A percentile compares a stretch with the other conserved stretches of the same genome.
These are phyloP conservation scores for Fusarium nodosum DNA, from an alignment of 2,329 filamentous ascomycete genomes.

Conservation along the genomic window DNA sequence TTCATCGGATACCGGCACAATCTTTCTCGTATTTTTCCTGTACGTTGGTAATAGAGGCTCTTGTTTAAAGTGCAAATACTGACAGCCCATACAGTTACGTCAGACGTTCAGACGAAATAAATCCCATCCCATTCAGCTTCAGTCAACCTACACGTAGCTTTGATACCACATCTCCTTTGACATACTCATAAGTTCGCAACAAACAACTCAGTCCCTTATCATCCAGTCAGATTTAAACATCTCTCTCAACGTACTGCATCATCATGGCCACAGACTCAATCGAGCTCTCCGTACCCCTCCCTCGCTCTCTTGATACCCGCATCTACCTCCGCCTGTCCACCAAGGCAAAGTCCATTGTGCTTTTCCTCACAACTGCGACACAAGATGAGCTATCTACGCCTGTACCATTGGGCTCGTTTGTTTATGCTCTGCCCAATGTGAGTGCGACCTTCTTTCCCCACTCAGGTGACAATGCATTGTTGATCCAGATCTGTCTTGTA, in stretches of 20 bases:
- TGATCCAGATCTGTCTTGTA: slow-evolving; percentile 48
- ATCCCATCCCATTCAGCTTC: not conserved
- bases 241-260: not conserved
- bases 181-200: not conserved
- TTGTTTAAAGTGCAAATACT: not conserved
- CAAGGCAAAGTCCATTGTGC: slow-evolving; percentile 68
- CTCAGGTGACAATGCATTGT: slow-evolving; percentile 14
- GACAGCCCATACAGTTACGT: slow-evolving; percentile 7
- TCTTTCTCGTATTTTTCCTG: not conserved
- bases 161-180: not conserved
- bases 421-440: slow-evolving; percentile 94
- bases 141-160: not conserved
- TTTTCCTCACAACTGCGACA: slow-evolving; percentile 72
- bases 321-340: slow-evolving; percentile 72
- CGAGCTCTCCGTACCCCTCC: slow-evolving; percentile 71
- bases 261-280: slow-evolving; percentile 48
- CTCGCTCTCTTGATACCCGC: slow-evolving; percentile 70
- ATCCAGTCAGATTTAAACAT: not conserved
- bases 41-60: not conserved
- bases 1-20: not conserved
- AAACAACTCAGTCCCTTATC: not conserved
- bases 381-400: slow-evolving; percentile 65
- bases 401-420: slow-evolving; percentile 84
- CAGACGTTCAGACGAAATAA: slow-evolving; percentile 10
- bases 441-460: slow-evolving; percentile 43